Base-by-base conservation (phyloP, 805 yeast species). In the Starmerella scarabaei region DNA sequence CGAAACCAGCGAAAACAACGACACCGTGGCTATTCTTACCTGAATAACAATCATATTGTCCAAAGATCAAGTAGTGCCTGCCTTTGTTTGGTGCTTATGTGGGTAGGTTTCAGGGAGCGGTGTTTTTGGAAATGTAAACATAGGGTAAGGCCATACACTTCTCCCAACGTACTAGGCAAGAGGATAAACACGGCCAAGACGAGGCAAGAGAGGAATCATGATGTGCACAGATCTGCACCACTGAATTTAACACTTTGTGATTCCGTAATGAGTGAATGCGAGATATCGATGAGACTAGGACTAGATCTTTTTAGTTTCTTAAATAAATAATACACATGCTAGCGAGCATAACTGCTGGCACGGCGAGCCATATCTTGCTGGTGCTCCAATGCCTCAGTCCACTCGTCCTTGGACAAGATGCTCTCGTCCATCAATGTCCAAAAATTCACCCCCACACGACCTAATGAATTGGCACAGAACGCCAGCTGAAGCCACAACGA, bases 401-500 rank as follows among this genome's bases (percentile, higher is more conserved):
- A 72, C 33, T 66, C 66, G 5, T 49, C 46, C 20, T 58, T 54
- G n/a, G 64, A 58, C 2, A 57, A 38, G 5, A 51, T 47, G 4
- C 41, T 41, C 17, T 38, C 36, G 27, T 44, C 50, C 6, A 48
- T 21, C 2, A 66, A 44, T 27, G 59, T 56, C 60, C 81, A 78
- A 56, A 82, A 81, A 50, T 80, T 82, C 3, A 73, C 73, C 12
- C 81, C 78, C 17, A 73, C 72, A 46, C 85, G 65, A 1, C 80
- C 76, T 38, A 88, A 64, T 28, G 94, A 77, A 55, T 80, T 84
- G n/a, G 94, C 79, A 49, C 94, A 82, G 60, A 86, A 88, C 1
- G 83, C 75, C 29, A 86, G 60, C 59, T 88, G 98, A 26, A 88
- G 61, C 48, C 86, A 71, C 18, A 85, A 63, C 23, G 45, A 37